Conservation (phyloP, 257 asterid genomes). For the Mentha longifolia region DNA sequence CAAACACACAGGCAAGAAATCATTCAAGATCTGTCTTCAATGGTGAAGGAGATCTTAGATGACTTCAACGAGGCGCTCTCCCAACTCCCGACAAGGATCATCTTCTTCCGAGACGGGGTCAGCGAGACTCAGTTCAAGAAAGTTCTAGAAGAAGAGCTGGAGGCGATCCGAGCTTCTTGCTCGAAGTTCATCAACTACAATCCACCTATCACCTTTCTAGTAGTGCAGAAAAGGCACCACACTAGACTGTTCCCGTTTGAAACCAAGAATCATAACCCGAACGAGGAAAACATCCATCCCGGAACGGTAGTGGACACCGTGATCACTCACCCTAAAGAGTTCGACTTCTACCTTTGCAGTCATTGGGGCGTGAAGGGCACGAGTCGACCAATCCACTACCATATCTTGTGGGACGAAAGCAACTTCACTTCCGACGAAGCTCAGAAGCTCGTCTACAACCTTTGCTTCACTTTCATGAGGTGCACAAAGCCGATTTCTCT, state of each 20-base stretch:
- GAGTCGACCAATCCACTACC: slow-evolving; percentile 89
- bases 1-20: slow-evolving; percentile 91
- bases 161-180: slow-evolving; percentile 65
- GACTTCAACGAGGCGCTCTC: slow-evolving; percentile 65
- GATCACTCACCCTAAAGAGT: slow-evolving; percentile 81
- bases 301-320: slow-evolving; percentile 94
- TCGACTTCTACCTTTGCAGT: slow-evolving; percentile 93
- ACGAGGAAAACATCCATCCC: slow-evolving; percentile 73
- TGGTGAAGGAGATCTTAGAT: slow-evolving; percentile 74
- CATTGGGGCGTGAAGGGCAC: slow-evolving; percentile 98
- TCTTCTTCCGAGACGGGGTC: slow-evolving; percentile 95
- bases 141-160: slow-evolving; percentile 66
- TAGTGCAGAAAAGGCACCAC: slow-evolving; percentile 94
- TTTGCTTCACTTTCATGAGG: slow-evolving; percentile 92
- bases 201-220: slow-evolving; percentile 86
- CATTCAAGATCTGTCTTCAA: slow-evolving; percentile 68
- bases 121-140: slow-evolving; percentile 89
- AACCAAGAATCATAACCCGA: background rate
- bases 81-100: slow-evolving; percentile 64
- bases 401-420: slow-evolving; percentile 87
- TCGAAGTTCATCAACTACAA: slow-evolving; percentile 59
- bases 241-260: slow-evolving; percentile 74
- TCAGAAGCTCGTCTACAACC: slow-evolving; percentile 83
- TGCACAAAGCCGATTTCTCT: slow-evolving; percentile 94
- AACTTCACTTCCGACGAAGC: slow-evolving; percentile 85